Percentiles rank a stretch among this genome's conserved stretches.
phyloP scores from a whole-genome alignment of 2,329 filamentous ascomycete genomes.

The Penicillium sp. region DNA sequence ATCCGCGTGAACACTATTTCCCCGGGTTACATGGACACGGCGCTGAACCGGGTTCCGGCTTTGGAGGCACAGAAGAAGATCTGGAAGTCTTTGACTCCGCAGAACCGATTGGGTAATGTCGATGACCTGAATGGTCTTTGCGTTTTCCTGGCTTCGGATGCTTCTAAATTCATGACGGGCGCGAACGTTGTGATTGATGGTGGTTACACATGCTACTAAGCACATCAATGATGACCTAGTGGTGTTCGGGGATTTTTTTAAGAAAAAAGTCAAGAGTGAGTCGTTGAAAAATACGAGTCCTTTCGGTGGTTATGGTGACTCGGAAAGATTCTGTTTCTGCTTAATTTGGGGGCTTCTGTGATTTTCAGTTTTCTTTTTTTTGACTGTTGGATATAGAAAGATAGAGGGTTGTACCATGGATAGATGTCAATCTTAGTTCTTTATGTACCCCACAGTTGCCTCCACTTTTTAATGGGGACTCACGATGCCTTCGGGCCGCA shows the following conservation, averaged over 20 bases:
- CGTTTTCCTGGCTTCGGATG: slow-evolving; percentile 77
- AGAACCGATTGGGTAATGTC: slow-evolving; percentile 71
- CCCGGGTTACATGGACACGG: slow-evolving; percentile 47
- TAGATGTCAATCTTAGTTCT: slow-evolving; percentile 6
- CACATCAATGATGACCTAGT: neutral
- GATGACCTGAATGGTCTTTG: slow-evolving; percentile 79
- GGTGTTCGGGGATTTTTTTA: neutral
- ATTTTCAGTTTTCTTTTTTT: neutral
- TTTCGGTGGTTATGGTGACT: neutral
- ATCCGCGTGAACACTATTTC: slow-evolving; percentile 53
- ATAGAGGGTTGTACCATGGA: slow-evolving; percentile 2
- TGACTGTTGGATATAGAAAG: neutral
- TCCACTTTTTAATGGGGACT: slow-evolving; percentile 2
- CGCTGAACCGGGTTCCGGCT: slow-evolving; percentile 61
- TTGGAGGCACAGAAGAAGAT: slow-evolving; percentile 54
- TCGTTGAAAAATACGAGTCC: neutral
- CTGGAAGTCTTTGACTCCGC: slow-evolving; percentile 72
- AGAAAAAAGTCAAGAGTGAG: neutral
- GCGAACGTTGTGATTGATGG: slow-evolving; percentile 73
- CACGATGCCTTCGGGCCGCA: neutral
- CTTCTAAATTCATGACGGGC: slow-evolving; percentile 75
- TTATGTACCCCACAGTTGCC: neutral
- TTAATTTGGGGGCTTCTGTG: neutral
- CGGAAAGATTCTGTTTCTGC: neutral
- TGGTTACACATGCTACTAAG: slow-evolving; percentile 57